Evolutionary conservation across 2,329 filamentous ascomycete species (phyloP).

Genomic region (Colletotrichum coccodes): DNA sequence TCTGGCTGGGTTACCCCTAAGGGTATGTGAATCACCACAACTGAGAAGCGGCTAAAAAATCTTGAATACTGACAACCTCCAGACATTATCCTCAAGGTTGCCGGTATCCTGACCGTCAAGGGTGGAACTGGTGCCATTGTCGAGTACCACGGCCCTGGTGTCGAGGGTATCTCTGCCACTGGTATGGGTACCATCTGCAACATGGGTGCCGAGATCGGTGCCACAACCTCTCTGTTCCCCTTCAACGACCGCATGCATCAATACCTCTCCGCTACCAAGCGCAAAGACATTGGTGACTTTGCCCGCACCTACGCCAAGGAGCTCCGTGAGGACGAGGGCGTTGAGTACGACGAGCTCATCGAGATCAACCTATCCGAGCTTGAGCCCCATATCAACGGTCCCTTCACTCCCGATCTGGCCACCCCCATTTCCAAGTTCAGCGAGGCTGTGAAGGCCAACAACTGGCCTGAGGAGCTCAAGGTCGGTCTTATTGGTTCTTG

Average conservation of each 20-base stretch:
- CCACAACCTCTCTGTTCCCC: constrained; percentile 94
- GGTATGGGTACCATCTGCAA: constrained; percentile 87
- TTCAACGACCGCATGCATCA: constrained; percentile 99
- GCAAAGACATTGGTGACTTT: constrained; percentile 89
- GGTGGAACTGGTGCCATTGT: constrained; percentile 94
- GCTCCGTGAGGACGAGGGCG: constrained; percentile 87
- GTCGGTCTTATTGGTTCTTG: constrained; percentile 97
- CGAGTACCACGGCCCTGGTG: constrained; percentile 80
- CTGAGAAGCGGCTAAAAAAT: too few species aligned
- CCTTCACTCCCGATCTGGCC: constrained; percentile 97
- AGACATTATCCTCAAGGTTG: constrained; percentile 98
- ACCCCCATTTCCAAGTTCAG: constrained; percentile 98
- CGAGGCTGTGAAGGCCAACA: constrained; percentile 91
- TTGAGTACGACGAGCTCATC: constrained; percentile 94
- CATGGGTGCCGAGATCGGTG: constrained; percentile 80
- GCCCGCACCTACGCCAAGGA: constrained; percentile 85
- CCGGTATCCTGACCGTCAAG: constrained; percentile 96
- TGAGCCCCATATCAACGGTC: constrained; percentile 98
- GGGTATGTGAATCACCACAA: constrained; percentile 64
- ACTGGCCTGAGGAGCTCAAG: constrained; percentile 96
- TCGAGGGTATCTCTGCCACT: constrained; percentile 79
- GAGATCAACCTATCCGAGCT: constrained; percentile 96
- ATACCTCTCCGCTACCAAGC: constrained; percentile 92
- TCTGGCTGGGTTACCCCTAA: constrained; percentile 95
- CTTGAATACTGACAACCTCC: not conserved